Percentiles rank a stretch among this genome's conserved stretches.
Evolutionary conservation across 2,329 filamentous ascomycete genomes (phyloP).

Genomic region (Alternaria ventricosa): DNA sequence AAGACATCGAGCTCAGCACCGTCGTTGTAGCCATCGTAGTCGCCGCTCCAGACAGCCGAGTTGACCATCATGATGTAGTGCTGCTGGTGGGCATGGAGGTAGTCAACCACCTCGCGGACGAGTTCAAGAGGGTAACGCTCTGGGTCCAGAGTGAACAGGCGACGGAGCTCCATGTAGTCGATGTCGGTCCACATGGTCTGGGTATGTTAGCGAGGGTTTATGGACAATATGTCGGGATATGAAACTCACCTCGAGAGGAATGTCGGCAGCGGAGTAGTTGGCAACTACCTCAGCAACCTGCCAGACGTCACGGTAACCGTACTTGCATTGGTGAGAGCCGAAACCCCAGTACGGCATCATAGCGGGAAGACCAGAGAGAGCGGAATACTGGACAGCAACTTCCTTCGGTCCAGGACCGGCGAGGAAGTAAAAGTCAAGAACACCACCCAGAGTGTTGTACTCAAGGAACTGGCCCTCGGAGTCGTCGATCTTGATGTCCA

Average conservation of each 20-base stretch:
- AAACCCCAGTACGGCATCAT: slow-evolving; percentile 62
- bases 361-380: slow-evolving; percentile 53
- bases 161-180: slow-evolving; percentile 69
- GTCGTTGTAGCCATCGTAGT: slow-evolving; percentile 65
- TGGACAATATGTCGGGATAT: accelerated
- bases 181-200: slow-evolving; percentile 78
- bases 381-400: slow-evolving; percentile 57
- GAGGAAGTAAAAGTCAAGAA: slow-evolving; percentile 70
- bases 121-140: slow-evolving; percentile 66
- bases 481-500: slow-evolving; percentile 78
- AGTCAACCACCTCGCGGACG: slow-evolving; percentile 69
- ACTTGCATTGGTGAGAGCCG: slow-evolving; percentile 59
- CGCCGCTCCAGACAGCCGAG: slow-evolving; percentile 61
- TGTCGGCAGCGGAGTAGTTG: slow-evolving; percentile 69
- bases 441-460: slow-evolving; percentile 79
- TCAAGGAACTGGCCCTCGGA: slow-evolving; percentile 73
- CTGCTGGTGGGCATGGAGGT: slow-evolving; percentile 71
- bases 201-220: neutral
- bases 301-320: slow-evolving; percentile 63
- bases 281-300: slow-evolving; percentile 69
- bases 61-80: slow-evolving; percentile 83
- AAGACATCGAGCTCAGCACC: slow-evolving; percentile 64
- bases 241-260: slow-evolving; percentile 55
- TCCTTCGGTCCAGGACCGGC: slow-evolving; percentile 56
- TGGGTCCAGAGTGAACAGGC: slow-evolving; percentile 70